Evolutionary conservation across 345 rosid genomes (phyloP).

Genomic region (Mercurialis annua): DNA sequence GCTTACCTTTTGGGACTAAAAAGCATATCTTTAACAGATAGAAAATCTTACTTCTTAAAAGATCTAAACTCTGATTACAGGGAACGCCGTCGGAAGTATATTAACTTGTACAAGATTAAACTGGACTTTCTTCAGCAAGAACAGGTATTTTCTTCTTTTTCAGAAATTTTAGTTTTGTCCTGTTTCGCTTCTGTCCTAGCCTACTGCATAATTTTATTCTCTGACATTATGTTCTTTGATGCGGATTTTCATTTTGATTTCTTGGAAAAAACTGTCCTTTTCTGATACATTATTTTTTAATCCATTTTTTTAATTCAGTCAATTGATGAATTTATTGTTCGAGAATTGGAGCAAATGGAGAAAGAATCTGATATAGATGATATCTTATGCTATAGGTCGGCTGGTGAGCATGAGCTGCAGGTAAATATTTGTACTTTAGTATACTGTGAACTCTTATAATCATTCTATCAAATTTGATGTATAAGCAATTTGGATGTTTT

Average conservation of each 20-base stretch:
- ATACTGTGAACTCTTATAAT: background rate
- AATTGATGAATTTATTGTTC: constrained; percentile 55
- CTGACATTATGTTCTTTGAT: background rate
- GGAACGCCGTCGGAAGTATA: constrained; percentile 65
- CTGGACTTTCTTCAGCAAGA: constrained; percentile 66
- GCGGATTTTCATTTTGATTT: background rate
- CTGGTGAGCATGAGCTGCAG: constrained; percentile 84
- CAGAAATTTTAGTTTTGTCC: background rate
- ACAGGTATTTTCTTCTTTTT: constrained; percentile 41
- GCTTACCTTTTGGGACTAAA: background rate
- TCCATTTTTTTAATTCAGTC: constrained; percentile 43
- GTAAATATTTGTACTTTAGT: constrained; percentile 40
- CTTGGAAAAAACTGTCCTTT: constrained; percentile 11
- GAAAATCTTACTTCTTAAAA: constrained; percentile 5
- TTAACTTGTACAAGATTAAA: constrained; percentile 67
- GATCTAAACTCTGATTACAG: constrained; percentile 34
- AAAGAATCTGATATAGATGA: constrained; percentile 77
- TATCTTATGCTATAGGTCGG: constrained; percentile 76
- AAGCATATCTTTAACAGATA: constrained; percentile 15
- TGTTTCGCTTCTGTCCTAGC: background rate
- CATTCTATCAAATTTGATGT: background rate
- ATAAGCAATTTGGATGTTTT: background rate
- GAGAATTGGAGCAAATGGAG: constrained; percentile 86
- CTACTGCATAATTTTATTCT: background rate
- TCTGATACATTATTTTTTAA: background rate